Evolutionary conservation across 164 flowering plant species (phyloP), one percentile per base, ranked within the genome.

Genomic region (Saururus chinensis): DNA sequence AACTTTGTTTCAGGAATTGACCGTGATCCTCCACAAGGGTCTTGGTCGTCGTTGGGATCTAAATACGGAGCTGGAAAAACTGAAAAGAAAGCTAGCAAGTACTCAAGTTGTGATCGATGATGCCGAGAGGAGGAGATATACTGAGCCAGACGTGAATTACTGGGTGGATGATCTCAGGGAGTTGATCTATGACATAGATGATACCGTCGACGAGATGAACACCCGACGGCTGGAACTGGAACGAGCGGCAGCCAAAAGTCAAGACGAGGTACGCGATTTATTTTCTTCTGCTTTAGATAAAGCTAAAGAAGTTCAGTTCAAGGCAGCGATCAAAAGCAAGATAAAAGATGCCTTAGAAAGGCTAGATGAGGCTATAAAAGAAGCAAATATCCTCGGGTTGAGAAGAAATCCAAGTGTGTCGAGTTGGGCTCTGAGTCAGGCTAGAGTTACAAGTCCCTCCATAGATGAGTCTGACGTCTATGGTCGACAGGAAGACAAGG

Each of bases 261-360:
- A 56, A 9, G 21, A 60, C 0, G 40, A 40, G 23, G 57, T 60
- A n/a, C 1, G 25, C 59, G 21, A 23, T 23, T 66, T 52, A 41
- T 66, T 17, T 63, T 58, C n/a, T n/a, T n/a, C n/a, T n/a, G n/a
- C n/a, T n/a, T n/a, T n/a, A n/a, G n/a, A 6, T 40, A 6, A 40
- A 6, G 42, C 6, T 11, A 40, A 6, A 11, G 63, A 51, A 53
- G 22, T n/a, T n/a, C n/a, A n/a, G n/a, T n/a, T n/a, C n/a, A n/a
- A n/a, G n/a, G n/a, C n/a, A n/a, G n/a, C n/a, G 9, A n/a, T 5
- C 5, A 57, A 52, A 20, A 57, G 42, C 42, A 40, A 42, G 51
- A 66, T 66, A 19, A 54, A 60, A 11, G 64, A 59, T 2, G 60
- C 59, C 3, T 8, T n/a, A 16, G 41, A 52, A 22, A 59, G 45